Conservation (phyloP, 768 basidiomycete species). For the Xerocomus spinulosus region DNA sequence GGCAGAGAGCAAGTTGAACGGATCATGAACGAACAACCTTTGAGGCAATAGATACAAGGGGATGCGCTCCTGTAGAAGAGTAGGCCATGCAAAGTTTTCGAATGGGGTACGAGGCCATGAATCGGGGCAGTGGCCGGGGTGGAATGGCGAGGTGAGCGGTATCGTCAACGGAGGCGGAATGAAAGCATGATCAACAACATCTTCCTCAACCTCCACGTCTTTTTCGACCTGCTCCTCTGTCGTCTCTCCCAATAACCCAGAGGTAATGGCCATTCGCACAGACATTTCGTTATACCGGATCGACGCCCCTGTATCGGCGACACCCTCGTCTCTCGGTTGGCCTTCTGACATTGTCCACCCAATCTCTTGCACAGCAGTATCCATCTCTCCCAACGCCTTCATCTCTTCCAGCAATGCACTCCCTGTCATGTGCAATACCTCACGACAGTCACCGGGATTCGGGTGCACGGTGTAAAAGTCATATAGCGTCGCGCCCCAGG, state of each 20-base stretch:
- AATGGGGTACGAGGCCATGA: slow-evolving; percentile 43
- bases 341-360: slow-evolving; percentile 22
- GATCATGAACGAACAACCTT: slow-evolving; percentile 42
- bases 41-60: slow-evolving; percentile 35
- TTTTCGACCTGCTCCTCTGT: too few species aligned
- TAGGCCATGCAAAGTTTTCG: slow-evolving; percentile 6
- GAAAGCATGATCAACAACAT: background rate
- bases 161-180: slow-evolving; percentile 5
- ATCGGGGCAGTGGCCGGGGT: slow-evolving; percentile 34
- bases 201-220: background rate
- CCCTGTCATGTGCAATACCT: slow-evolving; percentile 7
- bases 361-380: slow-evolving; percentile 13
- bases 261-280: too few species aligned
- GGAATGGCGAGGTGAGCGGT: slow-evolving; percentile 26
- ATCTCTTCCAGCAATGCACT: slow-evolving; percentile 16
- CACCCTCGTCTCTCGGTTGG: slow-evolving; percentile 13
- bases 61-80: slow-evolving; percentile 32
- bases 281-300: slow-evolving; percentile 6
- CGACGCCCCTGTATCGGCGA: slow-evolving; percentile 14
- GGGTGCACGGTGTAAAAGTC: slow-evolving; percentile 21
- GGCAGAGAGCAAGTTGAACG: slow-evolving; percentile 33
- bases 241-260: too few species aligned
- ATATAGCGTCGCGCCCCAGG: slow-evolving; percentile 27
- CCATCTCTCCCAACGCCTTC: slow-evolving; percentile 13
- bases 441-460: background rate